These are phyloP conservation scores for Cucumis sativus DNA, from an alignment of 306 rosid genomes.

Conservation along the genomic window Cucumber_9930_V3 NC_026658.2:23462501-23463000, in stretches of 20 bases:
- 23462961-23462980: neutral
- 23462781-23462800: neutral
- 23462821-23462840: neutral
- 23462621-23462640: neutral
- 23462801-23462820: neutral
- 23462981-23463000: constrained; percentile 5
- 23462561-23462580: neutral
- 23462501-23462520: neutral
- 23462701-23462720: too few species aligned
- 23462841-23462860: neutral
- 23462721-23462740: neutral
- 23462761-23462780: neutral
- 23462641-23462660: neutral
- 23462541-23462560: neutral
- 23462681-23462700: neutral
- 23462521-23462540: neutral
- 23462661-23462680: neutral
- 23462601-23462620: constrained; percentile 1
- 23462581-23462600: neutral
- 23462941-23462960: neutral
- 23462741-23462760: constrained; percentile 4
- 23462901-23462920: neutral
- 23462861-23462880: neutral
- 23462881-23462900: neutral
- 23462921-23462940: constrained; percentile 2